Evolutionary conservation across 805 yeast genomes (phyloP), one percentile per base, ranked within the genome.

Genomic region (Pichia insulana): DNA sequence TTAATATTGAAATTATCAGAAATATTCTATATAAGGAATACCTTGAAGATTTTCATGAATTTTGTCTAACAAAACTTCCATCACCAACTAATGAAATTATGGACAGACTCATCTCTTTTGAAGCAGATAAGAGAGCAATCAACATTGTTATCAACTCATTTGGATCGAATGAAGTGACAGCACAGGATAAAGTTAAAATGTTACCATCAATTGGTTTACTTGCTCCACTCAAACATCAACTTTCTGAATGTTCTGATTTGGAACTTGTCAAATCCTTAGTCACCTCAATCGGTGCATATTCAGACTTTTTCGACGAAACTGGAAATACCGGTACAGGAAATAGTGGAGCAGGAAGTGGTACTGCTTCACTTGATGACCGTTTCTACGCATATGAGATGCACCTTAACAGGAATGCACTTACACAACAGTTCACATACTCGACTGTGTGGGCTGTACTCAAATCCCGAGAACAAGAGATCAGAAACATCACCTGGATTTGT

Each of bases 401-500:
- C 54, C 71, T 84, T 47, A 89, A 96, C 65, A 83, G 80, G 57
- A 80, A 83, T 58, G 96, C 96, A 0, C 88, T 92, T 64, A 89
- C 98, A 28, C 98, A 92, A 66, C 97, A 90, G 63, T 92, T 92
- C 64, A 79, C 96, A 15, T 75, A 83, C 54, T 75, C 88, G 31
- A 83, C 96, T 2, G 71, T 92, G 43, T 92, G 96, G 92, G 96
- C 96, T 7, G 92, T 96, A 95, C 75, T 94, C 59, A 83, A 87
- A 64, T 82, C 96, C 15, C 84, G 83, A 58, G 98, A 92, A 65
- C 98, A 94, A 66, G 99, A 92, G 64, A 78, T 94, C 46, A 77
- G 98, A 65, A 92, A 92, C 62, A 83, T 92, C 51, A 87, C 97
- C n/a, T 92, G 99, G 99, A 90, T 92, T 44, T 96, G 97, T 39